Conservation (phyloP, 768 basidiomycete species). For the Terana coerulea region DNA sequence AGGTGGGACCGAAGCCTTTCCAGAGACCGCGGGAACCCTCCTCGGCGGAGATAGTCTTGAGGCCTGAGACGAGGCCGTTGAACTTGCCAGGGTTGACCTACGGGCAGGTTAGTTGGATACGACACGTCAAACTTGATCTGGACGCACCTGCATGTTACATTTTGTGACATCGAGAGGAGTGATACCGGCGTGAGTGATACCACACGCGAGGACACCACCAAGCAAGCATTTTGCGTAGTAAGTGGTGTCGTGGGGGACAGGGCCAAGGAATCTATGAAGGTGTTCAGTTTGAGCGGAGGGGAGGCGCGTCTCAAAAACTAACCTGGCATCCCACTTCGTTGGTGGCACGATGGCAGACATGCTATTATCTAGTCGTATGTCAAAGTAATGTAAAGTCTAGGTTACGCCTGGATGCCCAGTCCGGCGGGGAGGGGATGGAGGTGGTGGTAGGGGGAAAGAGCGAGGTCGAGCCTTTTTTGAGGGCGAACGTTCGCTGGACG, state of each 20-base stretch:
- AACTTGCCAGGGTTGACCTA: constrained; percentile 79
- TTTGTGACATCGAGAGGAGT: constrained; percentile 87
- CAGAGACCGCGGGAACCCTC: constrained; percentile 85
- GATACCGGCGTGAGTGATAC: constrained; percentile 83
- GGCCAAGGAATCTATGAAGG: constrained; percentile 52
- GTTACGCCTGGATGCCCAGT: constrained; percentile 30
- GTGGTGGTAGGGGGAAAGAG: constrained; percentile 21
- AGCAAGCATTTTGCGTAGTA: constrained; percentile 89
- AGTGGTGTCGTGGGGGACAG: constrained; percentile 67
- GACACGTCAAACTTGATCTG: neutral
- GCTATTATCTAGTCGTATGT: constrained; percentile 23
- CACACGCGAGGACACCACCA: constrained; percentile 84
- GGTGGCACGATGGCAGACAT: constrained; percentile 50
- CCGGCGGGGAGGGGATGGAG: constrained; percentile 27
- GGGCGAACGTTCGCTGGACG: constrained; percentile 16
- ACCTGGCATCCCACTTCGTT: constrained; percentile 79
- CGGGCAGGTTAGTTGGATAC: neutral
- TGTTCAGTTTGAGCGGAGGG: constrained; percentile 2
- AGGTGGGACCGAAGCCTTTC: constrained; percentile 93
- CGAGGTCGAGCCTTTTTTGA: constrained; percentile 1
- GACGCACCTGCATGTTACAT: constrained; percentile 84
- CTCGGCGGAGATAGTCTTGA: constrained; percentile 67
- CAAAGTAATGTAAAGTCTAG: constrained; percentile 29
- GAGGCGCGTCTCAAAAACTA: constrained; percentile 10
- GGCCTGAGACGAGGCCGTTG: constrained; percentile 56